These are phyloP conservation scores for Straminergon stramineum DNA, from an alignment of 225 moss, liverwort and hornwort species.

Conservation along the genomic window DNA sequence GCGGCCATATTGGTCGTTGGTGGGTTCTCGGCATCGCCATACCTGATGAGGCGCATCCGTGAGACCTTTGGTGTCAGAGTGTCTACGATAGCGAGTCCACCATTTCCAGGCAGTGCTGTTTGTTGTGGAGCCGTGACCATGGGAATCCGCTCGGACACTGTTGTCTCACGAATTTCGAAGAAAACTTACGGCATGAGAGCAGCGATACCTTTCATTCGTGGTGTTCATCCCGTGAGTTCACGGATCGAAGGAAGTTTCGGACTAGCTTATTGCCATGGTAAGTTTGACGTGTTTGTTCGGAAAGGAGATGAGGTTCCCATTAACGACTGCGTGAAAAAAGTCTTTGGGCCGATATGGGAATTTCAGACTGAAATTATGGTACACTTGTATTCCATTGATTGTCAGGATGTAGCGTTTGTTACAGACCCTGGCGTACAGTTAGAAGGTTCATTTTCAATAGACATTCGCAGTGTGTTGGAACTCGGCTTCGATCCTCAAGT, in stretches of 20 bases:
- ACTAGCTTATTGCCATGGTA: rapidly evolving
- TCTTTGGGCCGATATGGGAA: rapidly evolving
- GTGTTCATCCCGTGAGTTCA: background rate
- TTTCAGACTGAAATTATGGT: rapidly evolving
- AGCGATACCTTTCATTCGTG: background rate
- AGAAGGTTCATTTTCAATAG: background rate
- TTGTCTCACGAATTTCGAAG: background rate
- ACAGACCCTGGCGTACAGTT: background rate
- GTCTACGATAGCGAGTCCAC: background rate
- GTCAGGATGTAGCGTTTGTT: background rate
- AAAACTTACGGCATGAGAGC: rapidly evolving
- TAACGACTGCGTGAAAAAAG: background rate
- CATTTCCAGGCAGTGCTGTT: background rate
- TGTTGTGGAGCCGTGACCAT: conserved; percentile 11
- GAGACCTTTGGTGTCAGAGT: background rate
- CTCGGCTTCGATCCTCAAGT: rapidly evolving
- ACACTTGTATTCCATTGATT: background rate
- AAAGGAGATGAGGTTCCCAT: background rate
- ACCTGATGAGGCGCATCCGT: conserved; percentile 6
- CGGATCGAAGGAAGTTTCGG: background rate
- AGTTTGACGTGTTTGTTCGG: rapidly evolving
- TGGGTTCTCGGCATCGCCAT: conserved; percentile 27
- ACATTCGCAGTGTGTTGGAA: background rate
- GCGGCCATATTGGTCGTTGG: conserved; percentile 10
- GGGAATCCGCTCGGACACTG: background rate